Percentiles rank a stretch among this genome's conserved stretches.
These are phyloP conservation scores for Mrakia frigida DNA, from an alignment of 768 basidiomycete species.

Conservation along the genomic window DNA sequence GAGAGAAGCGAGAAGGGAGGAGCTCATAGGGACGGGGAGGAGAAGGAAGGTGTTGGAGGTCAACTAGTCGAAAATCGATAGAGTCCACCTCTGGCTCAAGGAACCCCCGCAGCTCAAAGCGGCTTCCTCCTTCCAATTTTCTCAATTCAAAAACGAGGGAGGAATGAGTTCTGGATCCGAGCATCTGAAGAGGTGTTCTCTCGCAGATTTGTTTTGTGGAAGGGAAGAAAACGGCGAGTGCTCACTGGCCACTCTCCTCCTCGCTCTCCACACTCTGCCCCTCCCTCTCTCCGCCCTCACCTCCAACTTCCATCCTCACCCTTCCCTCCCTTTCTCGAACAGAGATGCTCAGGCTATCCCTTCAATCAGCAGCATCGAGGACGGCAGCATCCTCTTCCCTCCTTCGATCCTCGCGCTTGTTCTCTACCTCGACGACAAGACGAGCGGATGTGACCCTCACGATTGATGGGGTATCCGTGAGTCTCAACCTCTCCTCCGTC, in stretches of 20 bases:
- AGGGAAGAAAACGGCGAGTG: too few species aligned
- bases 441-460: slow-evolving; percentile 67
- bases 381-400: neutral
- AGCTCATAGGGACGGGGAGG: slow-evolving; percentile 25
- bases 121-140: neutral
- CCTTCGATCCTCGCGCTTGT: slow-evolving; percentile 23
- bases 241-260: too few species aligned
- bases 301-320: neutral
- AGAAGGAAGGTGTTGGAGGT: neutral
- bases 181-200: too few species aligned
- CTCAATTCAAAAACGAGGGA: neutral
- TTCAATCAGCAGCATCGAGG: neutral
- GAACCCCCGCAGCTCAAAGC: too few species aligned
- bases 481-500: neutral
- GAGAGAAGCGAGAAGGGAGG: slow-evolving; percentile 47
- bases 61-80: neutral
- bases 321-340: neutral
- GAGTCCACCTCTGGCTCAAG: neutral
- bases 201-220: too few species aligned
- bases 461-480: slow-evolving; percentile 77
- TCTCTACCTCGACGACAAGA: slow-evolving; percentile 39
- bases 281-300: neutral
- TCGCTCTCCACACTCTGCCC: neutral
- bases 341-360: slow-evolving; percentile 14
- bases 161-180: too few species aligned